Evolutionary conservation across 2,329 filamentous ascomycete species (phyloP).

Genomic region (Fusarium duplospermum): DNA sequence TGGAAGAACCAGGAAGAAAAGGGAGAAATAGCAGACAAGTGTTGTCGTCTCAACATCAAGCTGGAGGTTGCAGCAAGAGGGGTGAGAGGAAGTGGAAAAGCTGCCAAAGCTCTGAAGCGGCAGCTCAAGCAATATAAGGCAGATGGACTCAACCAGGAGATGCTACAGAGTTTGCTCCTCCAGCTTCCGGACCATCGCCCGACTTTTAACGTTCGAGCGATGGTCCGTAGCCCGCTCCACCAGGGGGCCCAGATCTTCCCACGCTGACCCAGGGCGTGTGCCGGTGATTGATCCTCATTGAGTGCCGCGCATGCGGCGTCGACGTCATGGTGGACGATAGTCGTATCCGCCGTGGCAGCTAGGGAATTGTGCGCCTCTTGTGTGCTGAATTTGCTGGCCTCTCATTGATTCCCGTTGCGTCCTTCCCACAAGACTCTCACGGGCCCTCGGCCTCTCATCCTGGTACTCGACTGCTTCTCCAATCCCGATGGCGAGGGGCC

Average conservation of each 20-base stretch:
- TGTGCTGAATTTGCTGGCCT: conserved; percentile 27
- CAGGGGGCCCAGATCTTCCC: conserved; percentile 33
- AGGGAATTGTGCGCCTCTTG: conserved; percentile 32
- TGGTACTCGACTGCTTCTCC: conserved; percentile 17
- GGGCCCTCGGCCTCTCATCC: conserved; percentile 31
- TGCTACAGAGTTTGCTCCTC: conserved; percentile 33
- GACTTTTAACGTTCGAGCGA: conserved; percentile 41
- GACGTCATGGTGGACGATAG: conserved; percentile 42
- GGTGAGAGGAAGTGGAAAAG: conserved; percentile 28
- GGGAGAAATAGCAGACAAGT: conserved; percentile 44
- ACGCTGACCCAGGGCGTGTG: conserved; percentile 39
- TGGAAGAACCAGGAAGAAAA: conserved; percentile 45
- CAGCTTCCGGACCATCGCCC: conserved; percentile 44
- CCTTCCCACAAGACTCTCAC: conserved; percentile 27
- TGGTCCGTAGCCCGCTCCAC: conserved; percentile 41
- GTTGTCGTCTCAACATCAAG: conserved; percentile 44
- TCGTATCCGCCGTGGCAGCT: conserved; percentile 34
- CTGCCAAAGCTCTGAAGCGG: conserved; percentile 7
- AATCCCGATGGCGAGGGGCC: conserved; percentile 20
- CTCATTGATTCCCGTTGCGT: conserved; percentile 34
- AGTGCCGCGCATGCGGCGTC: conserved; percentile 39
- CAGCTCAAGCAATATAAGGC: conserved; percentile 36
- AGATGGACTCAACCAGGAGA: conserved; percentile 9
- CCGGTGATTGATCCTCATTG: conserved; percentile 37
- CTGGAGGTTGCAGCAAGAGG: conserved; percentile 21